Percentiles rank a stretch among this genome's conserved stretches.
Conservation (phyloP, 176 grass and related monocot species). For the Cocos nucifera region DNA sequence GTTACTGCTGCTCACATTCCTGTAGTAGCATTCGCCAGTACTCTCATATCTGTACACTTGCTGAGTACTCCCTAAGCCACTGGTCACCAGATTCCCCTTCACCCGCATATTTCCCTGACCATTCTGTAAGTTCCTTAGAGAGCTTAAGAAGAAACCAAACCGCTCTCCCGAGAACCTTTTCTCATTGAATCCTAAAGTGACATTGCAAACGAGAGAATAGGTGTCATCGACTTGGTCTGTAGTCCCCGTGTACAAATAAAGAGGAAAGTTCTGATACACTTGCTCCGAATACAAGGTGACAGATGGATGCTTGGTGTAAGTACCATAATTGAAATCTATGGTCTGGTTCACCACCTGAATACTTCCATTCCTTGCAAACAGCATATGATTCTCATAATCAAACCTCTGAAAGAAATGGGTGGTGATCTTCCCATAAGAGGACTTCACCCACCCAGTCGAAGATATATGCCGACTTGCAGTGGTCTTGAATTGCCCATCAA, state of each 20-base stretch:
- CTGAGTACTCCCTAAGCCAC: constrained; percentile 26
- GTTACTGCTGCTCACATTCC: constrained; percentile 55
- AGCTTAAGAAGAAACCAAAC: constrained; percentile 23
- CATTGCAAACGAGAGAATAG: constrained; percentile 30
- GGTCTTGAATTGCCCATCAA: constrained; percentile 37
- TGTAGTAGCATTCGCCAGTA: constrained; percentile 54
- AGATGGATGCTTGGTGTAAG: constrained; percentile 11
- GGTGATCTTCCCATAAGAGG: constrained; percentile 32
- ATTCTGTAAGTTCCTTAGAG: constrained; percentile 49
- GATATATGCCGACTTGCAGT: constrained; percentile 19
- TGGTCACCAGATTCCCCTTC: constrained; percentile 29
- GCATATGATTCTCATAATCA: constrained; percentile 30
- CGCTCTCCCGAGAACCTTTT: constrained; percentile 22
- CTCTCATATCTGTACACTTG: constrained; percentile 64
- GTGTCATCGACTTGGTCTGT: constrained; percentile 31
- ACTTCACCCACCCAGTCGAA: constrained; percentile 38
- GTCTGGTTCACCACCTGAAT: constrained; percentile 44
- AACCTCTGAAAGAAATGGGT: constrained; percentile 41
- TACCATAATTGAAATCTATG: constrained; percentile 22
- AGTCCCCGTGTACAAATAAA: constrained; percentile 39
- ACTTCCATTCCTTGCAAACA: constrained; percentile 20
- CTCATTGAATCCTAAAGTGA: constrained; percentile 27
- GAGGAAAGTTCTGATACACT: constrained; percentile 28
- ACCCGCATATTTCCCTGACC: constrained; percentile 26
- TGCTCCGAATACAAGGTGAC: constrained; percentile 15